Evolutionary conservation across 805 yeast genomes (phyloP).

Genomic region (Starmera quercuum): DNA sequence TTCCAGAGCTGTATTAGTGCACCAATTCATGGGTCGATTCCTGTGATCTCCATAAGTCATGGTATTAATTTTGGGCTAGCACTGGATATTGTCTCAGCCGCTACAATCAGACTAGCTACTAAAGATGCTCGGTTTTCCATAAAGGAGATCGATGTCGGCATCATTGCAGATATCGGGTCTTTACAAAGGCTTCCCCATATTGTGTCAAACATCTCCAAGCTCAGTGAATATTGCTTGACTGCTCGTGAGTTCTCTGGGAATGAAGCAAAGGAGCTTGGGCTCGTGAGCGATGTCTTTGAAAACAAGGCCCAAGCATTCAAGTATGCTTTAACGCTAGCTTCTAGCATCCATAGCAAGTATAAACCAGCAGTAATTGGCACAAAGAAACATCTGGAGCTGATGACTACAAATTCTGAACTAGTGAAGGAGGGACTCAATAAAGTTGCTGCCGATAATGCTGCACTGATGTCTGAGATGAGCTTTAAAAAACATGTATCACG

Average conservation of each 20-base stretch:
- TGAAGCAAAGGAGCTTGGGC: constrained; percentile 51
- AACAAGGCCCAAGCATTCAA: constrained; percentile 41
- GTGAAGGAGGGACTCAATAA: constrained; percentile 38
- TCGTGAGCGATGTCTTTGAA: constrained; percentile 39
- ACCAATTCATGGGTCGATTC: constrained; percentile 39
- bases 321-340: constrained; percentile 40
- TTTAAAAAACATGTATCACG: no score
- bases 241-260: constrained; percentile 47
- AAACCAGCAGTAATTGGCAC: constrained; percentile 62
- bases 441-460: constrained; percentile 47
- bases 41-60: constrained; percentile 62
- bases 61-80: constrained; percentile 64
- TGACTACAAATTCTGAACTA: constrained; percentile 27
- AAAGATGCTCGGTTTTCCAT: constrained; percentile 47
- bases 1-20: constrained; percentile 53
- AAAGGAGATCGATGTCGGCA: constrained; percentile 65
- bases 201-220: constrained; percentile 46
- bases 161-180: constrained; percentile 76
- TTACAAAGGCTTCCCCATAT: constrained; percentile 56
- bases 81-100: constrained; percentile 54
- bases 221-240: constrained; percentile 54
- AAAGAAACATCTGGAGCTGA: constrained; percentile 42
- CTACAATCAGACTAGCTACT: constrained; percentile 49
- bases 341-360: constrained; percentile 34
- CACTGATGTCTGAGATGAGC: constrained; percentile 10